phyloP scores from a whole-genome alignment of 2,329 filamentous ascomycete species.

The Aschersonia sp. region DNA sequence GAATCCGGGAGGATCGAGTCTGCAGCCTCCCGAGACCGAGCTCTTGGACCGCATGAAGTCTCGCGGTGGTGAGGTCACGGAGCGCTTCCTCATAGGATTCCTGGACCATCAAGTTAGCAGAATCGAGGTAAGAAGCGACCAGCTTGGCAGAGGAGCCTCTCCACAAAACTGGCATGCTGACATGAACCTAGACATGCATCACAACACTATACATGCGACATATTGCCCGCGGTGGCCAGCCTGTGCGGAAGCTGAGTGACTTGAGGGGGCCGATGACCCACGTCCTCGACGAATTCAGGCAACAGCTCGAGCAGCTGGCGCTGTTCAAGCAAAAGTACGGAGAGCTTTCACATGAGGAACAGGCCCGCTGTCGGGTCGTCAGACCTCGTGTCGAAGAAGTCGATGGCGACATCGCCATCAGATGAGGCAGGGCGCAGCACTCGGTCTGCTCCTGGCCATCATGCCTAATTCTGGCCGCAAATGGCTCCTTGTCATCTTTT shows the following conservation, averaged over 20 bases:
- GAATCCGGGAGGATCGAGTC: slow-evolving; percentile 41
- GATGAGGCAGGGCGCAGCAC: too few species aligned
- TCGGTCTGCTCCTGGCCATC: too few species aligned
- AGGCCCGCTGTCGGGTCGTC: too few species aligned
- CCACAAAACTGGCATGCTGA: background rate
- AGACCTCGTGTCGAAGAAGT: slow-evolving; percentile 5
- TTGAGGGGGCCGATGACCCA: slow-evolving; percentile 66
- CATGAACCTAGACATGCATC: slow-evolving; percentile 51
- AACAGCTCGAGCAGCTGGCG: slow-evolving; percentile 49
- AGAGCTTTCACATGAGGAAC: slow-evolving; percentile 15
- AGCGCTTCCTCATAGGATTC: slow-evolving; percentile 76
- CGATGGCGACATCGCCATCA: slow-evolving; percentile 11
- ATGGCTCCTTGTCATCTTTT: too few species aligned
- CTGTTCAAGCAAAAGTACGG: slow-evolving; percentile 42
- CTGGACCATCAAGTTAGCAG: slow-evolving; percentile 90
- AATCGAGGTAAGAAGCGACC: slow-evolving; percentile 60
- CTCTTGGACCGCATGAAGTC: slow-evolving; percentile 55
- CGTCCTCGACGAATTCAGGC: slow-evolving; percentile 47
- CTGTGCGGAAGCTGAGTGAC: slow-evolving; percentile 49
- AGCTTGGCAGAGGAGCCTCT: background rate
- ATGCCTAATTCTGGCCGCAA: too few species aligned
- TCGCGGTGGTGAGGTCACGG: slow-evolving; percentile 71
- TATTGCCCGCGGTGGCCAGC: slow-evolving; percentile 54
- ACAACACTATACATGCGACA: slow-evolving; percentile 68
- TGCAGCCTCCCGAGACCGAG: slow-evolving; percentile 72